Percentiles rank a stretch among this genome's conserved stretches.
Conservation (phyloP, 345 rosid genomes). For the Psidium friedrichsthalianum region DNA sequence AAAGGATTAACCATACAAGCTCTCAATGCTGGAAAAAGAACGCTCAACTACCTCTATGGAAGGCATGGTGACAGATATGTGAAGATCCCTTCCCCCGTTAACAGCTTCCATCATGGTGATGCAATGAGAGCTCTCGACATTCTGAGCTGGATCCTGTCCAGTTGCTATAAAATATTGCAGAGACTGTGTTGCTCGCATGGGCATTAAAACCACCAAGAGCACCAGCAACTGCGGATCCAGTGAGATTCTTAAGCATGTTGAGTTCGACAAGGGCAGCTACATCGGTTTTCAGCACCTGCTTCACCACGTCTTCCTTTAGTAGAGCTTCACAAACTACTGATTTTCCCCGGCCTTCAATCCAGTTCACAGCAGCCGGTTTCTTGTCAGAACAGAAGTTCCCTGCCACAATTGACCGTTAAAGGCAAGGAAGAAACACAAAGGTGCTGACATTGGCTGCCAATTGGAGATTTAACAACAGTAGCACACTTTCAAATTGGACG, state of each 20-base stretch:
- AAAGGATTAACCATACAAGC: background rate
- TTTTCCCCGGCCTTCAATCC: constrained; percentile 85
- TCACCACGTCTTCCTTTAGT: constrained; percentile 56
- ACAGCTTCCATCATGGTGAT: background rate
- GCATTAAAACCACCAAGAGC: constrained; percentile 81
- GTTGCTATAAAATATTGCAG: constrained; percentile 32
- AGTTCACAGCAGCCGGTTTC: constrained; percentile 80
- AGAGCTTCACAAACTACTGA: constrained; percentile 73
- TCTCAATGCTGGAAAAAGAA: background rate
- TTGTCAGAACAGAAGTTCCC: constrained; percentile 79
- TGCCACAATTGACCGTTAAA: background rate
- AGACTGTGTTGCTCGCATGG: constrained; percentile 69
- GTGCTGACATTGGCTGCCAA: background rate
- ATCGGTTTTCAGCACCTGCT: constrained; percentile 52
- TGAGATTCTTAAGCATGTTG: constrained; percentile 64
- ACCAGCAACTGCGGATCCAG: constrained; percentile 71
- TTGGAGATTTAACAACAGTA: background rate
- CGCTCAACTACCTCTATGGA: background rate
- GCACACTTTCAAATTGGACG: background rate
- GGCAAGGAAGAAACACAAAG: background rate
- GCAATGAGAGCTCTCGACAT: background rate
- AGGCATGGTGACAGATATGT: background rate
- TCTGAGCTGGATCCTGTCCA: background rate
- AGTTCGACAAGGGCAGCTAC: constrained; percentile 68
- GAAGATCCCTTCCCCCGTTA: background rate